Percentiles rank a stretch among this genome's conserved stretches.
Conservation (phyloP, 805 yeast species). For the Candida pseudofarinosa region DNA sequence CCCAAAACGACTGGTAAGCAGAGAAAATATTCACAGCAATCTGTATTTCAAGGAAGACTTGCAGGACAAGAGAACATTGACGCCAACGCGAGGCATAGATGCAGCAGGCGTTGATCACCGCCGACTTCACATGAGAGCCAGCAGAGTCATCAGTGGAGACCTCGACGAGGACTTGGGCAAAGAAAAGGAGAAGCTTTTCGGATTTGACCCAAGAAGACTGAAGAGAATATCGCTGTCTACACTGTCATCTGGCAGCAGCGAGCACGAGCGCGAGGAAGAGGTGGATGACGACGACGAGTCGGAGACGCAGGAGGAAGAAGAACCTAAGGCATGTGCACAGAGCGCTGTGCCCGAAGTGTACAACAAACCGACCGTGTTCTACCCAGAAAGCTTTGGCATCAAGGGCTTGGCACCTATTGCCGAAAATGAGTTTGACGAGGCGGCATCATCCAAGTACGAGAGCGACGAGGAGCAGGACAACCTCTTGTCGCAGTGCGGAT, state of each 20-base stretch:
- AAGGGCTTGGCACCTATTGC: constrained; percentile 37
- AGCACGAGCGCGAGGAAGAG: no score
- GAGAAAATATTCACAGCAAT: no score
- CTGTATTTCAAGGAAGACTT: not conserved
- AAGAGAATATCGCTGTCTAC: constrained; percentile 1
- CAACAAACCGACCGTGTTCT: constrained; percentile 13
- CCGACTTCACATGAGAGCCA: constrained; percentile 5
- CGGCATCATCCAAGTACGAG: constrained; percentile 29
- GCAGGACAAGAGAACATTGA: constrained; percentile 4
- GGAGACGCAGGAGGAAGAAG: not conserved
- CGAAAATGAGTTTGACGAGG: constrained; percentile 29
- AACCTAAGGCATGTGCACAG: not conserved
- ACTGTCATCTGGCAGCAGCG: not conserved
- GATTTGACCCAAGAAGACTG: constrained; percentile 19
- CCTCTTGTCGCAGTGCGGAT: constrained; percentile 10
- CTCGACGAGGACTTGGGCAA: constrained; percentile 15
- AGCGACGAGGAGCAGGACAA: constrained; percentile 18
- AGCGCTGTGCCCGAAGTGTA: not conserved
- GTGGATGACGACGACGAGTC: constrained; percentile 3
- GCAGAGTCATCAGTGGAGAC: constrained; percentile 11
- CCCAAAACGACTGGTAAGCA: constrained; percentile 1
- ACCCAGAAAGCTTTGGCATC: constrained; percentile 21
- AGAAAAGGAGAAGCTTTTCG: constrained; percentile 10
- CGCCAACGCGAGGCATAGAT: not conserved
- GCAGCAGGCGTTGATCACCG: not conserved